These are phyloP conservation scores for Coemansia sp. DNA, from an alignment of 192 early-diverging fungal species.

Conservation along the genomic window DNA sequence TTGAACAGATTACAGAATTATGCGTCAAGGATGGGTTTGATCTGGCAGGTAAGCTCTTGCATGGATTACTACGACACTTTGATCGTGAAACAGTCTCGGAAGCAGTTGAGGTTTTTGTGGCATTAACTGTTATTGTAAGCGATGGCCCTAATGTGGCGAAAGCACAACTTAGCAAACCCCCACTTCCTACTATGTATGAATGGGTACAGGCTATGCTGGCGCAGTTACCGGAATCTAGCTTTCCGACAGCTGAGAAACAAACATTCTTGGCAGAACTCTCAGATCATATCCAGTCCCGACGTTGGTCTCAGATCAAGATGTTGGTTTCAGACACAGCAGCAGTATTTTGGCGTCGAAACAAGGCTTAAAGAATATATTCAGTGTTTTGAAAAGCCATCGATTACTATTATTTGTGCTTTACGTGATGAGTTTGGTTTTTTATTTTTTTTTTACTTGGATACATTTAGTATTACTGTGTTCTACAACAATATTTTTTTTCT, in stretches of 20 bases:
- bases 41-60: conserved; percentile 29
- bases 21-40: conserved; percentile 38
- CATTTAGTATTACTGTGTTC: background rate
- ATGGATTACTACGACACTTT: conserved; percentile 33
- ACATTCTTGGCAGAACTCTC: conserved; percentile 30
- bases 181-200: conserved; percentile 31
- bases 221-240: conserved; percentile 39
- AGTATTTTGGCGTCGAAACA: conserved; percentile 42
- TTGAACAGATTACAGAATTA: conserved; percentile 35
- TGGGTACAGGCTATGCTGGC: conserved; percentile 42
- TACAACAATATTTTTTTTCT: background rate
- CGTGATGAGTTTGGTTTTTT: background rate
- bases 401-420: conserved; percentile 5
- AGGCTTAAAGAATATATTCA: background rate
- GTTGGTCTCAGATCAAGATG: conserved; percentile 35
- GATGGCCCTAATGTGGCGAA: conserved; percentile 27
- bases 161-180: conserved; percentile 27
- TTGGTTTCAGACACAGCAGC: conserved; percentile 35
- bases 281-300: conserved; percentile 18
- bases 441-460: background rate
- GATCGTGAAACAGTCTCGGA: conserved; percentile 37
- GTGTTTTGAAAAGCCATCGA: background rate
- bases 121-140: conserved; percentile 33
- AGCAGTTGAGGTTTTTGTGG: conserved; percentile 33
- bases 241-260: conserved; percentile 30